Percentiles rank a stretch among this genome's conserved stretches.
Evolutionary conservation across 2,329 filamentous ascomycete species (phyloP).

Genomic region (Aspergillus melleus): DNA sequence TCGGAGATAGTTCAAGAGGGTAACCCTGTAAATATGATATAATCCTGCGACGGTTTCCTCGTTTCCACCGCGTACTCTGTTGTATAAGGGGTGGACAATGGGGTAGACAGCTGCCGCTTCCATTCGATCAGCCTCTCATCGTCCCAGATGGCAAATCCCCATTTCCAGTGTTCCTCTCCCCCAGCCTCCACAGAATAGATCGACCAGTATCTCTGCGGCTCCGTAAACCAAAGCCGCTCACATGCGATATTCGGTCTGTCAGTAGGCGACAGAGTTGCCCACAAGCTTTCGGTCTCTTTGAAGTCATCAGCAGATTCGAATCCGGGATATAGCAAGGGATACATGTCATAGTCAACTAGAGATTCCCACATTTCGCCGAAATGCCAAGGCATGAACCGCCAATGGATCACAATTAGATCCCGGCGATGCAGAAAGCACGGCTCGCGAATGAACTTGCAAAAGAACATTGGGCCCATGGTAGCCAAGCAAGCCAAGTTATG

Average conservation of each 20-base stretch:
- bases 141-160: conserved; percentile 19
- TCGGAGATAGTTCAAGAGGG: no score
- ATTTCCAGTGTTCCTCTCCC: background rate
- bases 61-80: no score
- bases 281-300: background rate
- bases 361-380: background rate
- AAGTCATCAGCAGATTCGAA: conserved; percentile 9
- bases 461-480: conserved; percentile 16
- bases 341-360: background rate
- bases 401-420: conserved; percentile 15
- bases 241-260: conserved; percentile 16
- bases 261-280: conserved; percentile 4
- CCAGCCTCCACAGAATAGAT: no score
- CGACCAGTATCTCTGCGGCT: background rate
- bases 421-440: conserved; percentile 5
- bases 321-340: conserved; percentile 18
- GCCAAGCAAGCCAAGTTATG: conserved; percentile 1
- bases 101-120: background rate
- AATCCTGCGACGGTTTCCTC: no score
- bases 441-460: conserved; percentile 13
- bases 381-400: background rate
- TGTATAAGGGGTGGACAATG: no score
- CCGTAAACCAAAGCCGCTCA: background rate
- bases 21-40: no score
- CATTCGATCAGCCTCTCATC: conserved; percentile 10